A percentile compares a stretch with the other conserved stretches of the same genome.
Conservation (phyloP, 2,329 filamentous ascomycete species). For the Calycina herbarum region DNA sequence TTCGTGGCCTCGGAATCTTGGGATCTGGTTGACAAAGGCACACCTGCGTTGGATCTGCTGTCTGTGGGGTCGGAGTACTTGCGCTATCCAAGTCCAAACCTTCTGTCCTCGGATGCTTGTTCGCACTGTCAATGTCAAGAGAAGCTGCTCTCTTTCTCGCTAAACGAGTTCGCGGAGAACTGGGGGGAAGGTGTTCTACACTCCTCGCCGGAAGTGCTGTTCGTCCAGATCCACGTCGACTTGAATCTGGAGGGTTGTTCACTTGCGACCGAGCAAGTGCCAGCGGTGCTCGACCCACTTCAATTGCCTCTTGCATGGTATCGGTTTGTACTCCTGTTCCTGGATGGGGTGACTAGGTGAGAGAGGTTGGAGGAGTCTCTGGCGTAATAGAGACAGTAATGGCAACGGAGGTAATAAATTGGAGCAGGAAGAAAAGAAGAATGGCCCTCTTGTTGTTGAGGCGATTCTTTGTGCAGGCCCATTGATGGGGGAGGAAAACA, state of each 20-base stretch:
- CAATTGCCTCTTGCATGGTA: conserved; percentile 31
- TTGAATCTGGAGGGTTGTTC: conserved; percentile 35
- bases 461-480: conserved; percentile 35
- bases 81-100: conserved; percentile 34
- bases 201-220: conserved; percentile 29
- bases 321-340: conserved; percentile 12
- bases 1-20: conserved; percentile 69
- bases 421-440: conserved; percentile 27
- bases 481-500: conserved; percentile 36
- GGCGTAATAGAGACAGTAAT: not conserved
- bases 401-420: conserved; percentile 22
- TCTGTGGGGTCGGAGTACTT: conserved; percentile 27
- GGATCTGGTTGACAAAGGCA: conserved; percentile 71
- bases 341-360: conserved; percentile 11
- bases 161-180: conserved; percentile 34
- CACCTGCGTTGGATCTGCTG: conserved; percentile 44
- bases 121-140: conserved; percentile 32
- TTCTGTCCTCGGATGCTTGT: conserved; percentile 30
- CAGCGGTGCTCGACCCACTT: conserved; percentile 22
- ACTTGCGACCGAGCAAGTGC: conserved; percentile 30
- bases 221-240: conserved; percentile 29
- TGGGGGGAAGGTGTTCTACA: conserved; percentile 27
- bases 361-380: conserved; percentile 20
- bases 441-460: conserved; percentile 36
- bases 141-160: conserved; percentile 38